Percentiles rank a stretch among this genome's conserved stretches.
These are phyloP conservation scores for Massarina eburnea DNA, from an alignment of 2,329 filamentous ascomycete species.

Conservation along the genomic window DNA sequence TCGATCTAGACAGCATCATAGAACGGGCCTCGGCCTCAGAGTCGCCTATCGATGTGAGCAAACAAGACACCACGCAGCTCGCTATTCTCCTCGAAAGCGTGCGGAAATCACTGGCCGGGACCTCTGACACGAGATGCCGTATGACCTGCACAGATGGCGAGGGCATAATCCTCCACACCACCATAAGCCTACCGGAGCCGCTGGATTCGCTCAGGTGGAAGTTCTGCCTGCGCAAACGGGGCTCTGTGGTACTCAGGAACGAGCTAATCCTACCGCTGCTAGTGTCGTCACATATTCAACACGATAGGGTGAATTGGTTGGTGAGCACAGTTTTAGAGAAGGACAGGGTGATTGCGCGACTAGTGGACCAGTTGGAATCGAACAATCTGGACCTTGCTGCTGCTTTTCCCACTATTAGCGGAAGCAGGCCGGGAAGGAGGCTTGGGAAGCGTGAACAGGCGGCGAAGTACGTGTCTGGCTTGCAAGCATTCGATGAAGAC, in stretches of 20 bases:
- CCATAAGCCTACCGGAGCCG: slow-evolving; percentile 62
- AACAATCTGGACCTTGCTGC: slow-evolving; percentile 58
- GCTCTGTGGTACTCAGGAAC: slow-evolving; percentile 47
- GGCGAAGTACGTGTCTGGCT: slow-evolving; percentile 57
- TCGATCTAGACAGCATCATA: slow-evolving; percentile 64
- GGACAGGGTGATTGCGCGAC: slow-evolving; percentile 59
- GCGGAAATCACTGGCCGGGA: slow-evolving; percentile 48
- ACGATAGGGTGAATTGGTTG: slow-evolving; percentile 52
- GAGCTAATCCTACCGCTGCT: slow-evolving; percentile 58
- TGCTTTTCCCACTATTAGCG: slow-evolving; percentile 58
- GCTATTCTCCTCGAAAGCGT: slow-evolving; percentile 67
- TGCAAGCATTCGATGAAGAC: slow-evolving; percentile 55
- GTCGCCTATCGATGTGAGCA: slow-evolving; percentile 73
- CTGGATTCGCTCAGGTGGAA: slow-evolving; percentile 67
- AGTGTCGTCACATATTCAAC: slow-evolving; percentile 49
- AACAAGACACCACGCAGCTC: slow-evolving; percentile 66
- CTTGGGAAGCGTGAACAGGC: slow-evolving; percentile 53
- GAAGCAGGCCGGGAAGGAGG: slow-evolving; percentile 49
- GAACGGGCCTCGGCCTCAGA: slow-evolving; percentile 62
- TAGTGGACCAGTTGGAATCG: slow-evolving; percentile 61
- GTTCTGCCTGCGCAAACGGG: slow-evolving; percentile 55
- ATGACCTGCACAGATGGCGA: slow-evolving; percentile 36
- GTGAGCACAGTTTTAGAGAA: slow-evolving; percentile 57
- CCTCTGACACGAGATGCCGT: slow-evolving; percentile 40
- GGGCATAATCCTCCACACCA: slow-evolving; percentile 56